phyloP scores from a whole-genome alignment of 805 yeast genomes.

The Deakozyma indianensis region DNA sequence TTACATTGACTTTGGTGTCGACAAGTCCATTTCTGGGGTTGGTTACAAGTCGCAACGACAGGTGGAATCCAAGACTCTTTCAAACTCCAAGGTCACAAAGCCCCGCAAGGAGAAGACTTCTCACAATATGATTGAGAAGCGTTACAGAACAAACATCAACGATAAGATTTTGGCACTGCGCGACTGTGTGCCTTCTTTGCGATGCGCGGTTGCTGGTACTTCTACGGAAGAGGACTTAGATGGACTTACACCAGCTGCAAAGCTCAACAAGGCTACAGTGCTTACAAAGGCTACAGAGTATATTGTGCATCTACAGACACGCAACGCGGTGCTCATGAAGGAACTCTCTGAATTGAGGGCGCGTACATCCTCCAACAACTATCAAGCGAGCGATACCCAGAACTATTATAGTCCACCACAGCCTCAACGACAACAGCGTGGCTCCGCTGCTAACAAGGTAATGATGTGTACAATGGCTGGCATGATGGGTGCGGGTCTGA shows the following conservation, averaged over 20 bases:
- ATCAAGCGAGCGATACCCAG: too few species aligned
- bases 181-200: constrained; percentile 64
- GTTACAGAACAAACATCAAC: constrained; percentile 57
- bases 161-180: constrained; percentile 49
- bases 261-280: constrained; percentile 66
- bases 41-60: neutral
- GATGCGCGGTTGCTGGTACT: constrained; percentile 38
- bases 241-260: constrained; percentile 62
- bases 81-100: constrained; percentile 16
- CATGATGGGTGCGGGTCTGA: constrained; percentile 19
- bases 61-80: constrained; percentile 3
- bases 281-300: constrained; percentile 70
- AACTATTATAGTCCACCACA: too few species aligned
- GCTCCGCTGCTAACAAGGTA: constrained; percentile 12
- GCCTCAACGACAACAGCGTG: too few species aligned
- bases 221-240: constrained; percentile 42
- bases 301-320: constrained; percentile 53
- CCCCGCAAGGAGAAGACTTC: constrained; percentile 41
- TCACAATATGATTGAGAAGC: constrained; percentile 60
- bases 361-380: neutral
- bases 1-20: neutral
- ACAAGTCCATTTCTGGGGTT: neutral
- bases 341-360: constrained; percentile 36
- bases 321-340: constrained; percentile 34
- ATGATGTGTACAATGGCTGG: constrained; percentile 26